Conservation (phyloP, 169 alveolate genomes). For the Cryptosporidium tyzzeri region DNA sequence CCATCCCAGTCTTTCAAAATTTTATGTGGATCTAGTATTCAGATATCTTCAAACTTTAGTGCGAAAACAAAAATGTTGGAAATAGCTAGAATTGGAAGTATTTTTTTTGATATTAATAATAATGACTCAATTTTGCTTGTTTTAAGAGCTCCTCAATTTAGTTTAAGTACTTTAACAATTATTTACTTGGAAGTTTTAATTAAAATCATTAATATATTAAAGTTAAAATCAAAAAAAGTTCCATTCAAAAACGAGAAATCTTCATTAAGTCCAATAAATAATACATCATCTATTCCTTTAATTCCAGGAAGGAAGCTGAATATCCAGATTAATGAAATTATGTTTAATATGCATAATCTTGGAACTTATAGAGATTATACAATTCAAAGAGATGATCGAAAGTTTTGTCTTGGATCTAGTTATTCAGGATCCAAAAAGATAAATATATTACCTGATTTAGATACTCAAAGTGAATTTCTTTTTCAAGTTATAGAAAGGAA, state of each 20-base stretch:
- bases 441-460: not conserved
- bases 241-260: not conserved
- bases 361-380: not conserved
- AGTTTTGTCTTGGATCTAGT: not conserved
- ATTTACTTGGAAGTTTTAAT: slow-evolving; percentile 21
- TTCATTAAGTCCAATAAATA: not conserved
- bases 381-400: not conserved
- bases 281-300: not conserved
- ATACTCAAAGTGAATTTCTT: slow-evolving; percentile 11
- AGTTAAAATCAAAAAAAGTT: not conserved
- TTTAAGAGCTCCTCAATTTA: not conserved
- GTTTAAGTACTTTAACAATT: not conserved
- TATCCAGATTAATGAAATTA: slow-evolving; percentile 5
- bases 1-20: not conserved
- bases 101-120: not conserved
- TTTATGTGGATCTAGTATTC: not conserved
- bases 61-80: slow-evolving; percentile 10
- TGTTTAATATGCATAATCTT: slow-evolving; percentile 2
- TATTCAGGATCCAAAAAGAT: not conserved
- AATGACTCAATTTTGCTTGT: not conserved
- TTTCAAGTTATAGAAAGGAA: not conserved
- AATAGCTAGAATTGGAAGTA: slow-evolving; percentile 1
- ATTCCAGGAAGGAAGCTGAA: not conserved
- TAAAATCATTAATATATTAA: not conserved
- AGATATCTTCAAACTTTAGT: slow-evolving; percentile 12